Evolutionary conservation across 345 rosid species (phyloP).

Genomic region (Cardamine resedifolia): DNA sequence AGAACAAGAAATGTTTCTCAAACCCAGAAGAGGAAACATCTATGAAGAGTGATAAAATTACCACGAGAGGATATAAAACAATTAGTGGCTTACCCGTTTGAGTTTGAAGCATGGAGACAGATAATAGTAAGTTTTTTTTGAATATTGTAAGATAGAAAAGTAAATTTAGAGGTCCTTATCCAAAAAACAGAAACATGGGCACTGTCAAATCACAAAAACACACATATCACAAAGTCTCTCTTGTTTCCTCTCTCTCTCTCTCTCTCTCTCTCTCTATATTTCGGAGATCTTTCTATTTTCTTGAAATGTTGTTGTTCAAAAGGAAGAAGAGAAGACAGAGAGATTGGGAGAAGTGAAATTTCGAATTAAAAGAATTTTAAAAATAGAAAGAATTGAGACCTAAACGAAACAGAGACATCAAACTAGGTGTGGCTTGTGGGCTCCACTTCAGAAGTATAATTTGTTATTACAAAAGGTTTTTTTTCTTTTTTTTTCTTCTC

Average conservation of each 20-base stretch:
- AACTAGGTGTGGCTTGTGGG: slow-evolving; percentile 56
- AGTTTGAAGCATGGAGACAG: slow-evolving; percentile 13
- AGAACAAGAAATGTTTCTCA: slow-evolving; percentile 13
- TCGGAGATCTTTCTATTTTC: slow-evolving; percentile 22
- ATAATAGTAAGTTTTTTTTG: slow-evolving; percentile 4
- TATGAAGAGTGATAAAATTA: background rate
- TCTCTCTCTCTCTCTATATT: too few species aligned
- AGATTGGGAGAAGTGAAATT: slow-evolving; percentile 36
- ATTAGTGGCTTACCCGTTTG: slow-evolving; percentile 18
- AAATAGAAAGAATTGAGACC: slow-evolving; percentile 3
- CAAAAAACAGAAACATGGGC: slow-evolving; percentile 38
- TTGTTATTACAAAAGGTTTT: background rate
- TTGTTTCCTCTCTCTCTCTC: slow-evolving; percentile 2
- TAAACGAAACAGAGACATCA: slow-evolving; percentile 49
- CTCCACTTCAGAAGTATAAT: slow-evolving; percentile 41
- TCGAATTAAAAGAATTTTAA: background rate
- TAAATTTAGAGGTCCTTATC: slow-evolving; percentile 27
- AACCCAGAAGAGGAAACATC: slow-evolving; percentile 24
- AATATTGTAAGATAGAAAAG: slow-evolving; percentile 1
- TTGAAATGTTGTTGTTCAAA: slow-evolving; percentile 1
- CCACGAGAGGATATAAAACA: background rate
- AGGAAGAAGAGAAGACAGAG: slow-evolving; percentile 17
- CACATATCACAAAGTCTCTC: background rate
- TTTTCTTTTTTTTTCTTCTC: background rate
- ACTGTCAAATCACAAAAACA: slow-evolving; percentile 34